phyloP scores from a whole-genome alignment of 75 land plant species.

The Selaginella moellendorffii region DNA sequence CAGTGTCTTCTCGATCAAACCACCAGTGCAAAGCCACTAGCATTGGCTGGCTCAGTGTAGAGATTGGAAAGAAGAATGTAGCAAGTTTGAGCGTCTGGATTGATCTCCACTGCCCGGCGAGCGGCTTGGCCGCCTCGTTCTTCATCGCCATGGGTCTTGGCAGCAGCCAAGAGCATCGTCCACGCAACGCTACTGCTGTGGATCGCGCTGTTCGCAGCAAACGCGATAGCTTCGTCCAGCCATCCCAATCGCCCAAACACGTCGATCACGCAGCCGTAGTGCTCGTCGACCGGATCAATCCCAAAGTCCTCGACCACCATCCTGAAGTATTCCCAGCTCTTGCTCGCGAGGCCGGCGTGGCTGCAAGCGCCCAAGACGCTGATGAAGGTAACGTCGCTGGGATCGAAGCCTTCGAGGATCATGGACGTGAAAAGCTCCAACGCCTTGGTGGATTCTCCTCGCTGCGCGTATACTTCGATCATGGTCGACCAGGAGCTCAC shows the following conservation, averaged over 20 bases:
- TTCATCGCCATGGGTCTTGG: background rate
- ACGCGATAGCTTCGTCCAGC: background rate
- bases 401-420: background rate
- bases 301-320: background rate
- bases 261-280: background rate
- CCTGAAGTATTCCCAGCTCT: background rate
- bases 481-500: background rate
- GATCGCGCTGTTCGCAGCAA: no score
- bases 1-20: no score
- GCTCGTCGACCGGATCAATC: background rate
- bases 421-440: background rate
- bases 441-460: background rate
- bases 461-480: background rate
- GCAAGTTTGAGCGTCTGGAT: slow-evolving; percentile 20
- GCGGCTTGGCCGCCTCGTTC: background rate
- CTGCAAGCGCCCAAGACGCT: background rate
- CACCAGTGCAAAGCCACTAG: no score
- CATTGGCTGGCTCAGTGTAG: no score
- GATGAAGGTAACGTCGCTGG: background rate
- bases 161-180: background rate
- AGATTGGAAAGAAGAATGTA: slow-evolving; percentile 29
- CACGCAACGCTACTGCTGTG: background rate
- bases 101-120: background rate
- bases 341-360: background rate
- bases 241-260: background rate